phyloP scores from a whole-genome alignment of 306 rosid species.

The Phaseolus lunatus region DNA sequence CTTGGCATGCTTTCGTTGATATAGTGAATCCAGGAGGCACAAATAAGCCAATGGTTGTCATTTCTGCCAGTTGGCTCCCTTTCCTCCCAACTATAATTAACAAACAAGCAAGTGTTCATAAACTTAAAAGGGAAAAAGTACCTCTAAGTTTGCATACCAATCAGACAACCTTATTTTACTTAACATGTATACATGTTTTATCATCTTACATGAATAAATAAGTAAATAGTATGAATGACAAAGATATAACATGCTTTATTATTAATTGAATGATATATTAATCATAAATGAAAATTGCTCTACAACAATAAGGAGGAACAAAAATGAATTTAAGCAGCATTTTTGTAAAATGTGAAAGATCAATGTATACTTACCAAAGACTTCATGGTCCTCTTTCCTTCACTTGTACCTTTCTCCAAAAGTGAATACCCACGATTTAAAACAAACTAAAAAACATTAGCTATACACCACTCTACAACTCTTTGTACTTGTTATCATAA shows the following conservation, averaged over 20 bases:
- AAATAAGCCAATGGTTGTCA: constrained; percentile 91
- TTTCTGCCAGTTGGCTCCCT: constrained; percentile 98
- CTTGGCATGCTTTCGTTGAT: constrained; percentile 97
- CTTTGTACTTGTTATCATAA: neutral
- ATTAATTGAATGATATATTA: too few species aligned
- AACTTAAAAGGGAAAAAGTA: constrained; percentile 32
- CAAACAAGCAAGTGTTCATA: constrained; percentile 30
- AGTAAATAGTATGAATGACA: too few species aligned
- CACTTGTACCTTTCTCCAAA: constrained; percentile 94
- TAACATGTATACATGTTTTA: neutral
- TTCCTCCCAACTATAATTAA: constrained; percentile 83
- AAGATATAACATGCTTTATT: too few species aligned
- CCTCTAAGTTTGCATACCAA: too few species aligned
- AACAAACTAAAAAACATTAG: constrained; percentile 39
- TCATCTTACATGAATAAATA: neutral
- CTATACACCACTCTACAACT: constrained; percentile 21
- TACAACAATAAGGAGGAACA: too few species aligned
- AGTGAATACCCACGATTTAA: constrained; percentile 78
- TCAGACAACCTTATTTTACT: neutral
- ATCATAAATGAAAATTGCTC: too few species aligned
- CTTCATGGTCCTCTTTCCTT: constrained; percentile 95
- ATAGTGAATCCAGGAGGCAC: constrained; percentile 98
- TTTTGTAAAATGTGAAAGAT: neutral
- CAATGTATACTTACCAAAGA: constrained; percentile 70
- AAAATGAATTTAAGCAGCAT: too few species aligned